Evolutionary conservation across 306 rosid species (phyloP).

Genomic region (Acmispon strigosus): DNA sequence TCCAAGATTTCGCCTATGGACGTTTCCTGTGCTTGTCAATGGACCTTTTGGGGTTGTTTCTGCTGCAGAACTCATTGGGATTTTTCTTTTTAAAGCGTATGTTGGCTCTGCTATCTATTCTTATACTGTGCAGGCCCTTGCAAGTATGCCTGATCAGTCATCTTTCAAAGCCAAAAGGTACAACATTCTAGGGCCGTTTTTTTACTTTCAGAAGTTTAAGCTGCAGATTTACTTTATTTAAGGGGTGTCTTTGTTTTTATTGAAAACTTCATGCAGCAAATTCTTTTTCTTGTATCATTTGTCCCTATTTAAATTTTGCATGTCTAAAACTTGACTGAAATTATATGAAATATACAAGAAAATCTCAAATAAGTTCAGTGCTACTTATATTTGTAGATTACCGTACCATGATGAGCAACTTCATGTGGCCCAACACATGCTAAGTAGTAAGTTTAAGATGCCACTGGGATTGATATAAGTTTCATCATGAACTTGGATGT

Average conservation of each 20-base stretch:
- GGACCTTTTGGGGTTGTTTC: constrained; percentile 91
- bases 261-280: constrained; percentile 2
- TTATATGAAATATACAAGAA: not conserved
- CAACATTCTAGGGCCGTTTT: not conserved
- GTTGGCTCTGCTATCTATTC: constrained; percentile 63
- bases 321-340: not conserved
- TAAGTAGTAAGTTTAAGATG: not conserved
- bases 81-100: constrained; percentile 47
- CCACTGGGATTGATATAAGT: not conserved
- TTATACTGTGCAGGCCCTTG: constrained; percentile 35
- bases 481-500: not conserved
- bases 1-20: constrained; percentile 75
- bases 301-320: not conserved
- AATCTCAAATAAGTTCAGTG: not conserved
- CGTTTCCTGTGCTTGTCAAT: constrained; percentile 71
- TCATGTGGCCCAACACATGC: not conserved
- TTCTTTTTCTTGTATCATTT: not conserved
- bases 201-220: constrained; percentile 2
- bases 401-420: not conserved
- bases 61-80: constrained; percentile 76
- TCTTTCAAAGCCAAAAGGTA: constrained; percentile 43
- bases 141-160: not conserved
- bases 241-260: not conserved
- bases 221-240: not conserved
- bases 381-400: not conserved